Evolutionary conservation across 768 basidiomycete genomes (phyloP).

Genomic region (Suillus plorans): DNA sequence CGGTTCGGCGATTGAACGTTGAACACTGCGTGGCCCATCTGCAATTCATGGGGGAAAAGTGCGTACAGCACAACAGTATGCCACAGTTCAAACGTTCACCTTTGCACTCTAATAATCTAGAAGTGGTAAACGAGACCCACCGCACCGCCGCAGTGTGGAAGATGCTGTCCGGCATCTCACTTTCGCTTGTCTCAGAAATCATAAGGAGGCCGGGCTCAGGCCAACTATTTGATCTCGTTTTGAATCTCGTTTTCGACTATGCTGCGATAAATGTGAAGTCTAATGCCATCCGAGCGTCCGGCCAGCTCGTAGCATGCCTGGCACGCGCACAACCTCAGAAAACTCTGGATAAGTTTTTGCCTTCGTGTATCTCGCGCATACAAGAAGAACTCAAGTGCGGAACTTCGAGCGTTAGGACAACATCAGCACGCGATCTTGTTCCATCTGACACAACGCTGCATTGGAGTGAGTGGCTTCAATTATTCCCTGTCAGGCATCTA

Average conservation of each 20-base stretch:
- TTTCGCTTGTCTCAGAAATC: conserved; percentile 73
- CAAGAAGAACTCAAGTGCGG: conserved; percentile 86
- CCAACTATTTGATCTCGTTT: conserved; percentile 76
- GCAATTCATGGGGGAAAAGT: not conserved
- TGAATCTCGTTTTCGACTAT: conserved; percentile 84
- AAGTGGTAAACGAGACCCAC: conserved; percentile 93
- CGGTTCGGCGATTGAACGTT: not conserved
- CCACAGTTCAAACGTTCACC: too few species aligned
- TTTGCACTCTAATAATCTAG: conserved; percentile 38
- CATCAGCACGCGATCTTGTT: conserved; percentile 68
- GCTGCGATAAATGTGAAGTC: conserved; percentile 84
- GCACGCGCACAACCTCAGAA: conserved; percentile 75
- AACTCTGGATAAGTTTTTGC: conserved; percentile 78
- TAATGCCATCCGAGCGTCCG: conserved; percentile 89
- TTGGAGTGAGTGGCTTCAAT: conserved; percentile 64
- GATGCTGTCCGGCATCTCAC: conserved; percentile 74
- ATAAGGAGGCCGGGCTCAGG: conserved; percentile 77
- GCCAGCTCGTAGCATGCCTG: conserved; percentile 82
- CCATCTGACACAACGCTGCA: conserved; percentile 89
- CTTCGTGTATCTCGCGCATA: conserved; percentile 74
- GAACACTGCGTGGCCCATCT: not conserved
- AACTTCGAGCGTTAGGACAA: conserved; percentile 82
- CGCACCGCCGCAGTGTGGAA: conserved; percentile 89
- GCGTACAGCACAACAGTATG: not conserved
- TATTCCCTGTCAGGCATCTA: not conserved